These are phyloP conservation scores for Debaryomyces coudertii DNA, from an alignment of 1,139 yeast genomes.

Conservation along the genomic window DNA sequence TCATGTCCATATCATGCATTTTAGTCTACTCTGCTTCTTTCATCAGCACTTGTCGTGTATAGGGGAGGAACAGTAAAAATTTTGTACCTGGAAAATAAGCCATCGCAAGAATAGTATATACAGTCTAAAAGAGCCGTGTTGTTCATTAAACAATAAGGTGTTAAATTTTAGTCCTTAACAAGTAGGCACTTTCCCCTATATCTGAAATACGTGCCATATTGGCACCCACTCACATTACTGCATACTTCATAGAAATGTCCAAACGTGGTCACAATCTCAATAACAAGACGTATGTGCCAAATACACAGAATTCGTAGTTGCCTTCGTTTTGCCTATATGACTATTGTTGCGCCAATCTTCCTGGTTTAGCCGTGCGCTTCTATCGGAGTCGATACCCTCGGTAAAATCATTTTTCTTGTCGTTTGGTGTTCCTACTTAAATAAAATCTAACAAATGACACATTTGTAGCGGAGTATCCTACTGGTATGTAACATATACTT, in stretches of 20 bases:
- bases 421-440: background rate
- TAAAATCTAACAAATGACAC: background rate
- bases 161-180: background rate
- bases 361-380: conserved; percentile 1
- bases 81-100: background rate
- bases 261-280: background rate
- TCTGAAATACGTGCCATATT: background rate
- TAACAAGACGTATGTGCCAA: background rate
- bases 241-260: background rate
- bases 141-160: background rate
- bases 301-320: background rate
- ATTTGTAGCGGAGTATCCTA: background rate
- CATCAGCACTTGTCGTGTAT: background rate
- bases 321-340: background rate
- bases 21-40: background rate
- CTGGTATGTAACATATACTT: background rate
- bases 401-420: background rate
- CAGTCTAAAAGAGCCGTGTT: background rate
- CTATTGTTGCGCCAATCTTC: background rate
- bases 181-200: background rate
- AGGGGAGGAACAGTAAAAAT: background rate
- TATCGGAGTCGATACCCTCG: background rate
- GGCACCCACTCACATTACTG: background rate
- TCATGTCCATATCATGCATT: background rate
- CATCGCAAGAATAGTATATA: background rate